Evolutionary conservation across 1,139 yeast genomes (phyloP).

Genomic region (Geotrichum siamense): DNA sequence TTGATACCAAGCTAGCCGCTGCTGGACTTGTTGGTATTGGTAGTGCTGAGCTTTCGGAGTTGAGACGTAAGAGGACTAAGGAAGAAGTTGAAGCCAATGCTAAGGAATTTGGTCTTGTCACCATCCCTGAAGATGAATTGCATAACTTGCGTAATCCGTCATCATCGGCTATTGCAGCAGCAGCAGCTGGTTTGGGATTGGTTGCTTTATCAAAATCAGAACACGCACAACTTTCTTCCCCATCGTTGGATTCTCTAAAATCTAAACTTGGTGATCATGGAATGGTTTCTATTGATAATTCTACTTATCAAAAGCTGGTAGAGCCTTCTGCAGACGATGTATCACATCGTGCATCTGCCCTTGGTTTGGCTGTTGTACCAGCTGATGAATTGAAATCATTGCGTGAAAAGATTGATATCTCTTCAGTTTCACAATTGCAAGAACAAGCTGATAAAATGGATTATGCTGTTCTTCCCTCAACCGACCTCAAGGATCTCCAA

Average conservation of each 20-base stretch:
- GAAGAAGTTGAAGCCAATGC: constrained; percentile 30
- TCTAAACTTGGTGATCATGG: constrained; percentile 28
- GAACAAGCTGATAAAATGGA: constrained; percentile 34
- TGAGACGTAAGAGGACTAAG: constrained; percentile 23
- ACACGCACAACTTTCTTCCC: constrained; percentile 22
- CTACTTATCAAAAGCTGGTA: constrained; percentile 4
- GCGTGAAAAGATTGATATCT: no score
- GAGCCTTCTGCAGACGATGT: constrained; percentile 30
- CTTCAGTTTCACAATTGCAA: constrained; percentile 23
- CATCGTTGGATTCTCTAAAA: constrained; percentile 25
- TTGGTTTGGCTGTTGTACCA: constrained; percentile 6
- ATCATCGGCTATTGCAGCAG: no score
- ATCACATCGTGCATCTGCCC: constrained; percentile 5
- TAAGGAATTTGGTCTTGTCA: constrained; percentile 16
- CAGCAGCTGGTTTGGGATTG: no score
- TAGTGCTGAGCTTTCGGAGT: constrained; percentile 26
- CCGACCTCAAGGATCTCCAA: constrained; percentile 5
- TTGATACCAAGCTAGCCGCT: constrained; percentile 36
- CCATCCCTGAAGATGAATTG: constrained; percentile 11
- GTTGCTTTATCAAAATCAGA: constrained; percentile 26
- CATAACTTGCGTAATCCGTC: no score
- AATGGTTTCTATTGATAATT: constrained; percentile 5
- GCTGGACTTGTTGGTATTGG: constrained; percentile 22
- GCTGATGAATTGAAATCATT: constrained; percentile 31
- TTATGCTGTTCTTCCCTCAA: constrained; percentile 23